These are phyloP conservation scores for Bryum argenteum DNA, from an alignment of 225 moss, liverwort and hornwort genomes.

Conservation along the genomic window DNA sequence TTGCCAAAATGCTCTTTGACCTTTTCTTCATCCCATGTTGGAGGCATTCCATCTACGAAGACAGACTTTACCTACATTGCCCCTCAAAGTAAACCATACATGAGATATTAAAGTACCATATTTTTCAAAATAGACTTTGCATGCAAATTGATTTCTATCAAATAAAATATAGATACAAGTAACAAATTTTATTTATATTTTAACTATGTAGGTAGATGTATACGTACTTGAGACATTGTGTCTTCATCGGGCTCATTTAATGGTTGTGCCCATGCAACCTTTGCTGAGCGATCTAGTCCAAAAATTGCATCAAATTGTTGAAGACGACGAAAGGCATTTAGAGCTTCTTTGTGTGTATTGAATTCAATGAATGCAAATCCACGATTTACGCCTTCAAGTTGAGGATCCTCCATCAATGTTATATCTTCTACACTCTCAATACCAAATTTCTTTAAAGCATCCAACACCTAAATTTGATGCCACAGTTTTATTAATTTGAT, in stretches of 20 bases:
- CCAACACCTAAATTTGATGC: slow-evolving; percentile 37
- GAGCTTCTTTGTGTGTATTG: slow-evolving; percentile 59
- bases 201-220: background rate
- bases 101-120: background rate
- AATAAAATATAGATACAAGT: background rate
- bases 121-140: background rate
- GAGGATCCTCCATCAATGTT: slow-evolving; percentile 63
- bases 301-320: slow-evolving; percentile 53
- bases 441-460: slow-evolving; percentile 47
- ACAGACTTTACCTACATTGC: slow-evolving; percentile 52
- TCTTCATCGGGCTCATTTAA: slow-evolving; percentile 65
- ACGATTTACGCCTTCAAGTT: slow-evolving; percentile 55
- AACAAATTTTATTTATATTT: background rate
- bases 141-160: background rate
- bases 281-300: slow-evolving; percentile 52
- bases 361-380: slow-evolving; percentile 65
- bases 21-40: slow-evolving; percentile 62
- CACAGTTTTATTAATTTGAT: background rate
- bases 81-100: background rate
- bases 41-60: slow-evolving; percentile 68
- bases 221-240: slow-evolving; percentile 56
- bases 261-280: slow-evolving; percentile 65
- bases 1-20: slow-evolving; percentile 56
- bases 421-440: slow-evolving; percentile 58
- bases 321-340: slow-evolving; percentile 51